Base-by-base conservation (phyloP, 2,329 filamentous ascomycete species). In the Nothopassalora personata region DNA sequence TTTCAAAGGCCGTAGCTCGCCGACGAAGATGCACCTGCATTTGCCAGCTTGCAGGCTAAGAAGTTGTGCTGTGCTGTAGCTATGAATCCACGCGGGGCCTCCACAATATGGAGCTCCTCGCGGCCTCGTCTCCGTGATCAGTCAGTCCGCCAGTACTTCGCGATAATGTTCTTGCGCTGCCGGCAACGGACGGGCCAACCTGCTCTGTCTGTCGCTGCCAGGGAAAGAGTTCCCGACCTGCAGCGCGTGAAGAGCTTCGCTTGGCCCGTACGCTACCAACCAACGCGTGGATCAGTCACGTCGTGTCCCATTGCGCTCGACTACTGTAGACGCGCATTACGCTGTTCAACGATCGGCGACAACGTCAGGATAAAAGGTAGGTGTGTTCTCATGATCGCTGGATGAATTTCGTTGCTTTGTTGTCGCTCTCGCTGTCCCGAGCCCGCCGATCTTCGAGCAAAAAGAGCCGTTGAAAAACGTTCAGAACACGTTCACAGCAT, bases 301-400 rank as follows among this genome's bases (percentile, higher is more conserved):
- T 54, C 46, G 51, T 43, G 50, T 43, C 39, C 46, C 57, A 55
- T 51, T 27, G 43, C 57, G 45, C 51, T 59, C 52, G 45, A 23
- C 33, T 53, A n/a, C n/a, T n/a, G n/a, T n/a, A 62, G 48, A 60
- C 51, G 46, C 55, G 46, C 54, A 60, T 60, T 57, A 31, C 49
- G 53, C 54, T 54, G 23, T 51, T 47, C 49, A 48, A 43, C 56
- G 39, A 36, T 46, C 51, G 56, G 54, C 31, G 27, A 33, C 9
- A 23, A 15, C 11, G 28, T 47, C 46, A 43, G 30, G 36, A 59
- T 46, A 54, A 54, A 56, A 53, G 46, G 27, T 53, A 36, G 28
- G 48, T 53, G 18, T 30, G 46, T 15, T 3, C 46, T 10, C 46
- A 49, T 49, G 28, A n/a, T 8, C 4, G 39, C 39, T 43, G 39